These are phyloP conservation scores for Candida qinlingensis DNA, from an alignment of 805 yeast species.

Conservation along the genomic window DNA sequence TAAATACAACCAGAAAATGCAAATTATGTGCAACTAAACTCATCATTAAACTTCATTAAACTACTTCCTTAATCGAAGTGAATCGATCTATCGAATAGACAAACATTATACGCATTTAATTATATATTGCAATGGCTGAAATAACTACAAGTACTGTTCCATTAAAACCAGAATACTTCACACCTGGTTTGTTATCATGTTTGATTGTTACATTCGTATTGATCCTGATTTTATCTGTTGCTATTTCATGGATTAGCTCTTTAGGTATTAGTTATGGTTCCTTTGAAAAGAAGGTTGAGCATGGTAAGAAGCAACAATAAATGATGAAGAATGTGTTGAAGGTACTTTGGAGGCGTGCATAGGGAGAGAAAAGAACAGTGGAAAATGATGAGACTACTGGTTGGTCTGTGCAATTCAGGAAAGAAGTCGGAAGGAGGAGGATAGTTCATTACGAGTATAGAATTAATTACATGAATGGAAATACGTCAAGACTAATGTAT, in stretches of 20 bases:
- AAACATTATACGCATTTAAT: background rate
- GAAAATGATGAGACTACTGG: background rate
- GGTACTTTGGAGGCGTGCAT: background rate
- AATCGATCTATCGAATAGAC: background rate
- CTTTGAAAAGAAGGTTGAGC: conserved; percentile 60
- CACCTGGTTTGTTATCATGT: conserved; percentile 78
- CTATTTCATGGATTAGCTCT: conserved; percentile 66
- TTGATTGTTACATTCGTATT: conserved; percentile 60
- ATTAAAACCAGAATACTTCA: conserved; percentile 47
- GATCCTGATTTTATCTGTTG: conserved; percentile 49
- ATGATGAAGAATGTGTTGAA: background rate
- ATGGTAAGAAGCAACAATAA: conserved; percentile 6
- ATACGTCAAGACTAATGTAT: too few species aligned
- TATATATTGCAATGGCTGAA: background rate
- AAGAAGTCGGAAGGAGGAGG: too few species aligned
- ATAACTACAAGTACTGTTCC: conserved; percentile 22
- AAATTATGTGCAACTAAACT: background rate
- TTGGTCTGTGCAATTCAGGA: too few species aligned
- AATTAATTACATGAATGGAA: too few species aligned
- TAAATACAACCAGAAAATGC: background rate
- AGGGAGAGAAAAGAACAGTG: background rate
- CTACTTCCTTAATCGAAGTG: background rate
- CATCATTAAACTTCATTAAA: background rate
- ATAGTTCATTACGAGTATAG: too few species aligned
- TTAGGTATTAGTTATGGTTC: conserved; percentile 78